These are phyloP conservation scores for Sequoia sempervirens DNA, from an alignment of 75 land plant species.

Conservation along the genomic window DNA sequence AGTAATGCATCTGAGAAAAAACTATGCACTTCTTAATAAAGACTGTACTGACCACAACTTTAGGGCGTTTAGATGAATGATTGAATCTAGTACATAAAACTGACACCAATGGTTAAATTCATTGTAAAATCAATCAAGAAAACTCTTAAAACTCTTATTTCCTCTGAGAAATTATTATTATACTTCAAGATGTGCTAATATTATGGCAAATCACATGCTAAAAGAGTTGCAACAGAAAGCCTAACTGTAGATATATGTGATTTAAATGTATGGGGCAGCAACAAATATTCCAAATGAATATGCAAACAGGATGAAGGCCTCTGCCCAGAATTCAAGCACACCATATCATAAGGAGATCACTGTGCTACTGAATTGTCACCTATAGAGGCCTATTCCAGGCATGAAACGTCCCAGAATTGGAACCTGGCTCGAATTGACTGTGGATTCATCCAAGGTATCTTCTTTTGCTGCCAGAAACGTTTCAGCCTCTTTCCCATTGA, in stretches of 20 bases:
- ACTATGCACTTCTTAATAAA: background rate
- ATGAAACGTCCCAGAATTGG: no score
- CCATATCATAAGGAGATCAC: background rate
- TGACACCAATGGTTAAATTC: background rate
- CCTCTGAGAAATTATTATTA: background rate
- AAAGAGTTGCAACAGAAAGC: no score
- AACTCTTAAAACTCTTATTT: background rate
- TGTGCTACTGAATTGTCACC: no score
- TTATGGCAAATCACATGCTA: no score
- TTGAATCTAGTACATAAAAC: background rate
- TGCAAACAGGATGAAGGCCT: background rate
- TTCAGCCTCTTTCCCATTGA: no score
- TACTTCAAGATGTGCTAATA: background rate
- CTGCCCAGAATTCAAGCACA: background rate
- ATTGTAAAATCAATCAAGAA: background rate
- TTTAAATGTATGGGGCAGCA: background rate
- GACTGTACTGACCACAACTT: background rate
- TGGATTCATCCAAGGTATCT: no score
- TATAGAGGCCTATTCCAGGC: no score
- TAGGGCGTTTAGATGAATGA: background rate
- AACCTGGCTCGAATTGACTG: no score
- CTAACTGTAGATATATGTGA: no score
- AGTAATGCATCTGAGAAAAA: background rate
- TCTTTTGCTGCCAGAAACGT: no score
- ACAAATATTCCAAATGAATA: background rate